phyloP scores from a whole-genome alignment of 2,329 filamentous ascomycete genomes.

The Chaetomium sp. region DNA sequence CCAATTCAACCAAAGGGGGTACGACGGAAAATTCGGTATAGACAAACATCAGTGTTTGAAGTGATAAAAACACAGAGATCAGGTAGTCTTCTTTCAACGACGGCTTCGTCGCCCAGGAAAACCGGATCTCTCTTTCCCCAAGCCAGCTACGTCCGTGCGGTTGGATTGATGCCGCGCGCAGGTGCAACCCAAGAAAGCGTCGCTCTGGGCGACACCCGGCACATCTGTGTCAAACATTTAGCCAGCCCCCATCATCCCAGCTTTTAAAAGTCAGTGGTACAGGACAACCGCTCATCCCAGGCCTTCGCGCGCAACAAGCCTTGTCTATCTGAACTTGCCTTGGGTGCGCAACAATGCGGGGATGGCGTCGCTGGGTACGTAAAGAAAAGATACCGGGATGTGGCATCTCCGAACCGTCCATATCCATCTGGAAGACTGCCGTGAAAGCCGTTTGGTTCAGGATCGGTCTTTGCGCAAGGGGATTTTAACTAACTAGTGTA shows the following conservation, averaged over 20 bases:
- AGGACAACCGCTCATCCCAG: background rate
- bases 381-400: background rate
- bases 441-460: too few species aligned
- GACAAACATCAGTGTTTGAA: too few species aligned
- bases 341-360: too few species aligned
- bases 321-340: background rate
- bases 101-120: too few species aligned
- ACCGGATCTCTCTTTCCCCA: conserved; percentile 5
- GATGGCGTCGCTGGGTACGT: too few species aligned
- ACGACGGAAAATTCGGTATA: too few species aligned
- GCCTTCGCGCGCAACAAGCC: background rate
- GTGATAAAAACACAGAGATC: too few species aligned
- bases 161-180: conserved; percentile 12
- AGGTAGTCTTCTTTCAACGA: too few species aligned
- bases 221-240: conserved; percentile 15
- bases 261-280: conserved; percentile 1
- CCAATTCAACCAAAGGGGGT: too few species aligned
- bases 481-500: too few species aligned
- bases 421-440: too few species aligned
- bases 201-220: conserved; percentile 9
- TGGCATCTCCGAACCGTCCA: conserved; percentile 1
- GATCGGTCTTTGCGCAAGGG: too few species aligned
- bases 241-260: conserved; percentile 7
- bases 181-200: conserved; percentile 5
- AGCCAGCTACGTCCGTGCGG: conserved; percentile 14